These are phyloP conservation scores for Candida nanaspora DNA, from an alignment of 805 yeast species.

Conservation along the genomic window DNA sequence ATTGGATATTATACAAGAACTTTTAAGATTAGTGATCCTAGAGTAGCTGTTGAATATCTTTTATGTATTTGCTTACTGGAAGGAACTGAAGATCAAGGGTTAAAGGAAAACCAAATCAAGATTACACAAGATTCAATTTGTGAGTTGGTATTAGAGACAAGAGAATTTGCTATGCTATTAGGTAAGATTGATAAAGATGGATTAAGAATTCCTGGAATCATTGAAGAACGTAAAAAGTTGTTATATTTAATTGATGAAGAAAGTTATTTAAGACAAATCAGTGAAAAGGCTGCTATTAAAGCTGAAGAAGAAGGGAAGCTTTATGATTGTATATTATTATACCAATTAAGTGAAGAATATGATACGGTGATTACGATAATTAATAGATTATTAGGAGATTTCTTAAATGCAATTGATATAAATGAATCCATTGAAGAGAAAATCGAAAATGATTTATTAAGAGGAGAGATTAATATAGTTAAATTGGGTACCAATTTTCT, in stretches of 20 bases:
- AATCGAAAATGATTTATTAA: slow-evolving; percentile 13
- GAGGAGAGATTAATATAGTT: slow-evolving; percentile 41
- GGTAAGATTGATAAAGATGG: slow-evolving; percentile 84
- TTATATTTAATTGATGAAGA: slow-evolving; percentile 51
- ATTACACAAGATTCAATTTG: slow-evolving; percentile 73
- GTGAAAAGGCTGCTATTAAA: slow-evolving; percentile 76
- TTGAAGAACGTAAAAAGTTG: slow-evolving; percentile 69
- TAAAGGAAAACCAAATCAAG: slow-evolving; percentile 34
- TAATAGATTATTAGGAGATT: slow-evolving; percentile 72
- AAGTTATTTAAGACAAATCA: slow-evolving; percentile 60
- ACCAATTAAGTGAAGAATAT: slow-evolving; percentile 83
- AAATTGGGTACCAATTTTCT: slow-evolving; percentile 38
- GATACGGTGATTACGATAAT: slow-evolving; percentile 71
- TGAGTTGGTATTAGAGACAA: slow-evolving; percentile 77
- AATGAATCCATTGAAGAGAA: slow-evolving; percentile 14
- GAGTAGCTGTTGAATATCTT: slow-evolving; percentile 86
- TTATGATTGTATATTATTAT: slow-evolving; percentile 77
- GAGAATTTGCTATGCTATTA: slow-evolving; percentile 72
- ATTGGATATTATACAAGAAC: slow-evolving; percentile 76
- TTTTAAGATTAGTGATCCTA: slow-evolving; percentile 81
- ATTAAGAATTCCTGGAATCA: slow-evolving; percentile 69
- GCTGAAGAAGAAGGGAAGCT: slow-evolving; percentile 90
- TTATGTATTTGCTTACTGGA: slow-evolving; percentile 57
- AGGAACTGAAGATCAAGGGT: slow-evolving; percentile 16
- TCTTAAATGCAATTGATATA: slow-evolving; percentile 57